A percentile compares a stretch with the other conserved stretches of the same genome.
Evolutionary conservation across 768 basidiomycete genomes (phyloP).

Genomic region (Mycena maculata): DNA sequence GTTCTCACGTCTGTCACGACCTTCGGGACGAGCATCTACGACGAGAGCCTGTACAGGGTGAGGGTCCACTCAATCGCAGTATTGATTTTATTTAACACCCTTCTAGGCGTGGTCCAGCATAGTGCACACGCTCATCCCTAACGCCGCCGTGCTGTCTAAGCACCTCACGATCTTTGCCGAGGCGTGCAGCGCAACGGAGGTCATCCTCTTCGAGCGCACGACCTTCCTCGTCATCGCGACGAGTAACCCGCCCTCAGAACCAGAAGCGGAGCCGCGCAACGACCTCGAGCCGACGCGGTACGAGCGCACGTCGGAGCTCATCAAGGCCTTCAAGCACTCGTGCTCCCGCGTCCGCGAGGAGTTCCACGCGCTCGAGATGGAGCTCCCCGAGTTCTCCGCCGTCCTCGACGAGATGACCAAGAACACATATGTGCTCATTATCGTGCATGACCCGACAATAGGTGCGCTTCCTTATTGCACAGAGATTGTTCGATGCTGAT

Average conservation of each 20-base stretch:
- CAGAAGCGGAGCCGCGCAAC: slow-evolving; percentile 47
- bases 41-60: slow-evolving; percentile 96
- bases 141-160: slow-evolving; percentile 87
- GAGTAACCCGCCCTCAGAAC: slow-evolving; percentile 60
- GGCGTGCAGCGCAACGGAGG: slow-evolving; percentile 91
- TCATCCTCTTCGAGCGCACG: slow-evolving; percentile 95
- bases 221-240: slow-evolving; percentile 98
- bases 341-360: slow-evolving; percentile 89
- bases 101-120: slow-evolving; percentile 96
- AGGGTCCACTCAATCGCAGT: slow-evolving; percentile 29
- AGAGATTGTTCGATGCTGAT: neutral
- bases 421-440: slow-evolving; percentile 92
- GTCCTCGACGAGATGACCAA: slow-evolving; percentile 92
- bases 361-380: slow-evolving; percentile 89
- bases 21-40: slow-evolving; percentile 96
- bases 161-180: slow-evolving; percentile 90
- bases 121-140: slow-evolving; percentile 96
- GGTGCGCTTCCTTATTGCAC: slow-evolving; percentile 61
- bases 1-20: slow-evolving; percentile 63
- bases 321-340: slow-evolving; percentile 95
- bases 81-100: slow-evolving; percentile 8
- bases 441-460: slow-evolving; percentile 90
- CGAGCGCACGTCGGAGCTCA: slow-evolving; percentile 90
- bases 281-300: slow-evolving; percentile 77
- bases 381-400: slow-evolving; percentile 85